A percentile compares a stretch with the other conserved stretches of the same genome.
These are phyloP conservation scores for Hanseniaspora nectarophila DNA, from an alignment of 805 yeast genomes.

Conservation along the genomic window DNA sequence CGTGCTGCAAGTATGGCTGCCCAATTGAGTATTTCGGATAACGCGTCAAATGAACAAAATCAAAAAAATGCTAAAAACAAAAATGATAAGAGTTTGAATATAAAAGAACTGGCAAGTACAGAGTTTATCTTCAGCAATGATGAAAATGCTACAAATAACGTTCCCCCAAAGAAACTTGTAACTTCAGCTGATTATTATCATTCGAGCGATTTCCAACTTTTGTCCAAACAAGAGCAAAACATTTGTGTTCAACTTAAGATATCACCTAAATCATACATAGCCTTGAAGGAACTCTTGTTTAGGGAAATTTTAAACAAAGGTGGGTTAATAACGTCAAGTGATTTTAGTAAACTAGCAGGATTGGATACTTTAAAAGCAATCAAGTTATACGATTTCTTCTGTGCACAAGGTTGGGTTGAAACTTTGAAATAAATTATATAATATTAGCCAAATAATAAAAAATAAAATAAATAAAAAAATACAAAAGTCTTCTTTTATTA, in stretches of 20 bases:
- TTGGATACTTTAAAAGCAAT: slow-evolving; percentile 80
- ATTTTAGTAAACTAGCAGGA: slow-evolving; percentile 71
- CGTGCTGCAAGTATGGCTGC: slow-evolving; percentile 19
- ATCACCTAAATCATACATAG: slow-evolving; percentile 85
- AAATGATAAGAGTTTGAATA: neutral
- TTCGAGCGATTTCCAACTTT: slow-evolving; percentile 68
- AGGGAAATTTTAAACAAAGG: slow-evolving; percentile 77
- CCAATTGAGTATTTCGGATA: slow-evolving; percentile 21
- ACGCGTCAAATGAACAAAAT: slow-evolving; percentile 17
- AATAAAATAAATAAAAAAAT: neutral
- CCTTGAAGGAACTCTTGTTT: slow-evolving; percentile 79
- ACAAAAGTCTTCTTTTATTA: neutral
- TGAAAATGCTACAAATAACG: slow-evolving; percentile 2
- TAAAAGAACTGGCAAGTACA: neutral
- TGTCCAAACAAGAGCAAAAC: slow-evolving; percentile 79
- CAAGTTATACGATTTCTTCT: slow-evolving; percentile 83
- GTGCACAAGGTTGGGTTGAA: slow-evolving; percentile 74
- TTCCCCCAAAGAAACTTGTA: slow-evolving; percentile 29
- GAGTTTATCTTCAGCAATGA: neutral
- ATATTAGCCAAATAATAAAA: neutral
- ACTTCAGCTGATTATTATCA: slow-evolving; percentile 58
- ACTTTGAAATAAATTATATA: slow-evolving; percentile 2
- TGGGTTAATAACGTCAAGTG: slow-evolving; percentile 69
- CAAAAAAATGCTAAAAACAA: slow-evolving; percentile 16
- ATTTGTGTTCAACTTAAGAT: slow-evolving; percentile 75